Conservation (phyloP, 352 stramenopile genomes). For the Globisporangium recalcitrans region DNA sequence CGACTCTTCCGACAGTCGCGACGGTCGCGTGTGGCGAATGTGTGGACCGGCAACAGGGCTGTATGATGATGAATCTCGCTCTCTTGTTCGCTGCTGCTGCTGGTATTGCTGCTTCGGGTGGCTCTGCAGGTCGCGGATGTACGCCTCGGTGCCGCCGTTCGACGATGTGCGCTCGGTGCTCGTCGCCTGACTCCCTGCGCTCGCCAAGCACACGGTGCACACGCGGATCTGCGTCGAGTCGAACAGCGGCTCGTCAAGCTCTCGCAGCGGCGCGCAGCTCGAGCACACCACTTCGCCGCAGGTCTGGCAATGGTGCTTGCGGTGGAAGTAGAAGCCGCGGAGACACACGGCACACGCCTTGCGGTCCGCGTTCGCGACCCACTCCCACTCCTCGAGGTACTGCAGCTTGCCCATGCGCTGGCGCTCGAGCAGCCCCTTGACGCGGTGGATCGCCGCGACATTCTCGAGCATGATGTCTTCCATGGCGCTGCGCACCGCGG, state of each 20-base stretch:
- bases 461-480: slow-evolving; percentile 70
- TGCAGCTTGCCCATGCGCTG: slow-evolving; percentile 70
- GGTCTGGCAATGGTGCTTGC: slow-evolving; percentile 69
- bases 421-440: slow-evolving; percentile 61
- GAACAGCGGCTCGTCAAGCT: slow-evolving; percentile 65
- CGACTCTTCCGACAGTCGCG: slow-evolving; percentile 4
- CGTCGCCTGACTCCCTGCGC: slow-evolving; percentile 26
- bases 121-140: slow-evolving; percentile 26
- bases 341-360: slow-evolving; percentile 79
- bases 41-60: neutral
- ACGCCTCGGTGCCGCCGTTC: slow-evolving; percentile 48
- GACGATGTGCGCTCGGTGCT: slow-evolving; percentile 30
- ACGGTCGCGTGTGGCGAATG: slow-evolving; percentile 4
- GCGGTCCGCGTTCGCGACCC: slow-evolving; percentile 59
- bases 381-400: slow-evolving; percentile 79
- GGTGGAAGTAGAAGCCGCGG: slow-evolving; percentile 72
- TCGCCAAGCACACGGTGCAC: slow-evolving; percentile 60
- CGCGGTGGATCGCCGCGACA: slow-evolving; percentile 44
- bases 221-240: slow-evolving; percentile 62
- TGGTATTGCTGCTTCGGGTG: slow-evolving; percentile 16
- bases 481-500: slow-evolving; percentile 28
- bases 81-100: neutral
- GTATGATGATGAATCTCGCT: neutral
- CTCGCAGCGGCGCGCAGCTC: slow-evolving; percentile 58
- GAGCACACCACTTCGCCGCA: slow-evolving; percentile 79